These are phyloP conservation scores for Dactylellina parvicollis DNA, from an alignment of 2,329 filamentous ascomycete genomes.

Conservation along the genomic window DNA sequence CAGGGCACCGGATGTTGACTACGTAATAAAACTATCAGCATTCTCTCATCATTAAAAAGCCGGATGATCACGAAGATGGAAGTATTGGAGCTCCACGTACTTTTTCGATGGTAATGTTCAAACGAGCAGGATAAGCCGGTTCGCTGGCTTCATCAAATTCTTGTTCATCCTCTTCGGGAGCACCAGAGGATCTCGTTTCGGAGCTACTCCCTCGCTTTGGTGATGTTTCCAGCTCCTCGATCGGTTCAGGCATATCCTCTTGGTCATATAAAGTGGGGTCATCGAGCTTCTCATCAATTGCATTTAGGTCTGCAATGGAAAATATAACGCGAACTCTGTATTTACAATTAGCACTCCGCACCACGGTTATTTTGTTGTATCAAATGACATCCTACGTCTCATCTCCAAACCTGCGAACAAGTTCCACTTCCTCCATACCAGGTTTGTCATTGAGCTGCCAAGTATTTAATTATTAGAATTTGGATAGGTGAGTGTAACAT, in stretches of 20 bases:
- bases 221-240: slow-evolving; percentile 63
- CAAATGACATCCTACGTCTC: slow-evolving; percentile 73
- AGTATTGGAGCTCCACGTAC: slow-evolving; percentile 20
- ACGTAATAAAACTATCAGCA: slow-evolving; percentile 55
- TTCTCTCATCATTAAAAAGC: background rate
- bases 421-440: slow-evolving; percentile 86
- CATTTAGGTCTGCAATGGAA: slow-evolving; percentile 82
- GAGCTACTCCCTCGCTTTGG: slow-evolving; percentile 65
- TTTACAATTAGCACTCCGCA: slow-evolving; percentile 41
- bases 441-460: slow-evolving; percentile 74
- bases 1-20: slow-evolving; percentile 75
- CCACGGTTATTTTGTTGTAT: slow-evolving; percentile 7
- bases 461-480: background rate
- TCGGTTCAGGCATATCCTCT: slow-evolving; percentile 57
- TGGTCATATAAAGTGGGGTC: slow-evolving; percentile 68
- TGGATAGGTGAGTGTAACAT: background rate
- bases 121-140: slow-evolving; percentile 77
- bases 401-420: slow-evolving; percentile 83
- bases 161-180: slow-evolving; percentile 69
- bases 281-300: slow-evolving; percentile 69
- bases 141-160: slow-evolving; percentile 67
- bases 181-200: slow-evolving; percentile 69
- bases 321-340: slow-evolving; percentile 80
- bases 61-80: background rate
- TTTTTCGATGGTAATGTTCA: slow-evolving; percentile 91